These are phyloP conservation scores for Ceriops tagal DNA, from an alignment of 345 rosid species.

Conservation along the genomic window DNA sequence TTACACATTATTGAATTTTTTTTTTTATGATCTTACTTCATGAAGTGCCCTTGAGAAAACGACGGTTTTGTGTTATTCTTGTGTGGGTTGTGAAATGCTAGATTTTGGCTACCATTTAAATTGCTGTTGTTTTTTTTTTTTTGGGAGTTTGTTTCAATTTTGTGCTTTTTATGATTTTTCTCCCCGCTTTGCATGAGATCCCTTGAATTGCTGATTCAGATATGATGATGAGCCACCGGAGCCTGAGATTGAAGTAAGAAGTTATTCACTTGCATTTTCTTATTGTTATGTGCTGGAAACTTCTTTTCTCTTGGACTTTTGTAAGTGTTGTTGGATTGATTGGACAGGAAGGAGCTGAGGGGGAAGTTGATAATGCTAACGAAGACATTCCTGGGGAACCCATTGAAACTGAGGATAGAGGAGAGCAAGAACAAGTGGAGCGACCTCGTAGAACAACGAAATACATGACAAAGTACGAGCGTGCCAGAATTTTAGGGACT, in stretches of 20 bases:
- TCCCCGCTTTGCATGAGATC: not conserved
- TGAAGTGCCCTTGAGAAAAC: too few relatives aligned
- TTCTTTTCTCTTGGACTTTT: not conserved
- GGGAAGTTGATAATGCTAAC: conserved; percentile 48
- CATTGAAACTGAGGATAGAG: conserved; percentile 58
- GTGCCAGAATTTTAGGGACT: conserved; percentile 82
- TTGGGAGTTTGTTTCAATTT: not conserved
- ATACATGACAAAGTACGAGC: conserved; percentile 81
- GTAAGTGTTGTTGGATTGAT: conserved; percentile 9
- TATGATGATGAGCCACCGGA: conserved; percentile 87
- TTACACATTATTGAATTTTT: too few relatives aligned
- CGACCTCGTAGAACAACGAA: conserved; percentile 61
- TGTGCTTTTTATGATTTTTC: not conserved
- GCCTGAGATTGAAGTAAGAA: conserved; percentile 75
- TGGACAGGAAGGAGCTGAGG: conserved; percentile 77
- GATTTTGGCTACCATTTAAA: not conserved
- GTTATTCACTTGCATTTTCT: not conserved
- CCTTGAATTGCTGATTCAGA: conserved; percentile 22
- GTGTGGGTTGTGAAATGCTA: too few relatives aligned
- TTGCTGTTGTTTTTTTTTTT: too few relatives aligned
- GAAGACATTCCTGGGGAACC: conserved; percentile 63
- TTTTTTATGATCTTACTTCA: too few relatives aligned
- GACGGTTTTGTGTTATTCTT: too few relatives aligned
- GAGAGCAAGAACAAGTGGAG: conserved; percentile 36
- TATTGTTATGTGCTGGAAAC: not conserved